Base-by-base conservation (phyloP, 1,284 basidiomycete species). In the Trichosporon sp. region DNA sequence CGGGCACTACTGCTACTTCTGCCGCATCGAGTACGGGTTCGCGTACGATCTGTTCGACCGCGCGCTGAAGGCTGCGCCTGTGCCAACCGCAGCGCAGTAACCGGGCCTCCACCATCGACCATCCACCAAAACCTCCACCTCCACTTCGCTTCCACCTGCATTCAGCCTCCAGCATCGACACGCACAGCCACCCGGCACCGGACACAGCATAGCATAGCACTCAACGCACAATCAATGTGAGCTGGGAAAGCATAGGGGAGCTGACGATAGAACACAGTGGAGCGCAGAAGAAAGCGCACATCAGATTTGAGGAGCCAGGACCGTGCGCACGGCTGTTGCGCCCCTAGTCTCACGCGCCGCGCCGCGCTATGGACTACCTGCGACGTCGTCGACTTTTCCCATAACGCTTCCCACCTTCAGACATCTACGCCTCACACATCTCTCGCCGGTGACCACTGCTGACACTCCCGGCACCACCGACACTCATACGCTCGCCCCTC, bases 1-100 rank as follows among this genome's bases (percentile, higher is more conserved):
- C 56, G 27, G 56, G 15, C 56, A 60, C 18, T 60, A 60, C 56
- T 60, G 56, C 27, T 60, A 60, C 15, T 60, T 60, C 29, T 60
- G 56, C 56, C 31, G 56, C 8, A 31, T 60, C 15, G 56, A 60
- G 29, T 60, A 60, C 56, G 56, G 23, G 27, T 60, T 60, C 29
- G 56, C 56, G 27, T 60, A 60, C 27, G 27, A 60, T 13, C 29
- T 31, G 15, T 60, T 60, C 56, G 56, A 60, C 13, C 27, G 56
- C 18, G 56, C 56, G 8, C 27, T 60, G 15, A 31, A 29, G 27
- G 18, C 21, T 18, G 21, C 23, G 11, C 47, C 47, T 23, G 9
- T 18, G 3, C 18, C 18, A 6, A 42, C 38, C 3, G 4, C 38
- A 2, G 38, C 47, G 23, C 47, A 51, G 47, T 51, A 51, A 51